A percentile compares a stretch with the other conserved stretches of the same genome.
Evolutionary conservation across 495 filamentous ascomycete species (phyloP).

Genomic region (Trichoderma reesei): DNA sequence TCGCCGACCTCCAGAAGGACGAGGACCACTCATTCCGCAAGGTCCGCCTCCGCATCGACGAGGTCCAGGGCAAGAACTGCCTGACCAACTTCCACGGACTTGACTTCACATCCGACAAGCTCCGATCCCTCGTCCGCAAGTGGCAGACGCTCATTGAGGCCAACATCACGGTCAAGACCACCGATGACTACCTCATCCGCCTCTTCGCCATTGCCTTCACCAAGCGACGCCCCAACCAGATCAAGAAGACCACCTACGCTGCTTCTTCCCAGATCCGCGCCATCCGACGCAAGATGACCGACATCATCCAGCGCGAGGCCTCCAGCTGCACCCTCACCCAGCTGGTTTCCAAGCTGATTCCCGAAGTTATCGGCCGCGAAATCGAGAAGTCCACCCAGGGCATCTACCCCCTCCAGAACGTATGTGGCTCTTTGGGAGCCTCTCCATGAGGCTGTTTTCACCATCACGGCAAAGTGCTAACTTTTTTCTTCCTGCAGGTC

Average conservation of each 20-base stretch:
- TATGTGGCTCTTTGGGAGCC: conserved; percentile 37
- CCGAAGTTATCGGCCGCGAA: conserved; percentile 97
- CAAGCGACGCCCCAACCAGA: conserved; percentile 95
- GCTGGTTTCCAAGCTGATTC: conserved; percentile 95
- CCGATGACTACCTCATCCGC: conserved; percentile 96
- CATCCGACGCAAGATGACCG: conserved; percentile 98
- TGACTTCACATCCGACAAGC: conserved; percentile 99
- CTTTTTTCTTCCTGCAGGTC: conserved; percentile 47
- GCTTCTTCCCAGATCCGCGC: conserved; percentile 88
- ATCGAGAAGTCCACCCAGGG: conserved; percentile 99
- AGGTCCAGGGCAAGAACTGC: conserved; percentile 99
- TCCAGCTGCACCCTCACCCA: conserved; percentile 85
- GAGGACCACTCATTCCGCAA: conserved; percentile 99
- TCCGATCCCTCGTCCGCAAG: conserved; percentile 96
- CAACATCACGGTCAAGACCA: conserved; percentile 98
- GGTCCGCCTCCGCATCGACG: conserved; percentile 96
- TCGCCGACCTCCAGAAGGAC: conserved; percentile 98
- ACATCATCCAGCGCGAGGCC: conserved; percentile 96
- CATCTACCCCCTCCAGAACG: conserved; percentile 98
- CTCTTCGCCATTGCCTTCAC: conserved; percentile 99
- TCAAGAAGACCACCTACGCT: conserved; percentile 99
- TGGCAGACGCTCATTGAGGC: conserved; percentile 99
- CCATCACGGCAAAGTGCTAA: neutral
- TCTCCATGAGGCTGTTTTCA: neutral
- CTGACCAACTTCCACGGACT: conserved; percentile 99